A percentile compares a stretch with the other conserved stretches of the same genome.
These are phyloP conservation scores for Auriscalpium orientale DNA, from an alignment of 768 basidiomycete species.

Conservation along the genomic window DNA sequence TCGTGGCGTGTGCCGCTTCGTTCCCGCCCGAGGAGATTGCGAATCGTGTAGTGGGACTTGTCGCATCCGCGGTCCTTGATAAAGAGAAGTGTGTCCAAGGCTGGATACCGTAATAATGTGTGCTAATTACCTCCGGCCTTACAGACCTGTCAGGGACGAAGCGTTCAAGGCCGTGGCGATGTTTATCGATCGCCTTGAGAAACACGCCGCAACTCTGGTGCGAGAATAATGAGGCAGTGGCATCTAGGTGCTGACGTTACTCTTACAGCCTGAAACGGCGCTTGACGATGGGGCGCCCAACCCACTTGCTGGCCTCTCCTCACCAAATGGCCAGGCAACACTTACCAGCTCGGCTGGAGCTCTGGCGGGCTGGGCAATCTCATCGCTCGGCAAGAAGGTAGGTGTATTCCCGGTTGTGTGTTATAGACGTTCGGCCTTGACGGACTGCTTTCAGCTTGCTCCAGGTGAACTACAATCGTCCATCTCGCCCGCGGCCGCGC, in stretches of 20 bases:
- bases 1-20: slow-evolving; percentile 89
- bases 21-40: slow-evolving; percentile 88
- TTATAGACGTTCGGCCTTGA: not conserved
- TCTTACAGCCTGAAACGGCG: slow-evolving; percentile 48
- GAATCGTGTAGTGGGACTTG: slow-evolving; percentile 79
- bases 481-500: not conserved
- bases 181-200: slow-evolving; percentile 79
- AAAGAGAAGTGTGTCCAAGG: slow-evolving; percentile 72
- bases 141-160: slow-evolving; percentile 87
- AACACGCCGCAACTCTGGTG: slow-evolving; percentile 77
- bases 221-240: slow-evolving; percentile 15
- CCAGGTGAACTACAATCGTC: not conserved
- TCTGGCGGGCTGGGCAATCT: slow-evolving; percentile 94
- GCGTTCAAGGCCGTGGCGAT: slow-evolving; percentile 90
- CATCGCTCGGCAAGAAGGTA: slow-evolving; percentile 80
- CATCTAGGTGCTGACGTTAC: not conserved
- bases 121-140: not conserved
- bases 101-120: not conserved
- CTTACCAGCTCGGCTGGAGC: slow-evolving; percentile 82
- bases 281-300: slow-evolving; percentile 18
- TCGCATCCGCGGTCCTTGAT: slow-evolving; percentile 76
- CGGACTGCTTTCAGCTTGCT: slow-evolving; percentile 1
- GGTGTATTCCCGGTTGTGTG: slow-evolving; percentile 1
- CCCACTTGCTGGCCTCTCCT: slow-evolving; percentile 12
- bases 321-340: slow-evolving; percentile 28